Percentiles rank a stretch among this genome's conserved stretches.
Conservation (phyloP, 1,284 basidiomycete species). For the Erythrobasidium hasegawianum region DNA sequence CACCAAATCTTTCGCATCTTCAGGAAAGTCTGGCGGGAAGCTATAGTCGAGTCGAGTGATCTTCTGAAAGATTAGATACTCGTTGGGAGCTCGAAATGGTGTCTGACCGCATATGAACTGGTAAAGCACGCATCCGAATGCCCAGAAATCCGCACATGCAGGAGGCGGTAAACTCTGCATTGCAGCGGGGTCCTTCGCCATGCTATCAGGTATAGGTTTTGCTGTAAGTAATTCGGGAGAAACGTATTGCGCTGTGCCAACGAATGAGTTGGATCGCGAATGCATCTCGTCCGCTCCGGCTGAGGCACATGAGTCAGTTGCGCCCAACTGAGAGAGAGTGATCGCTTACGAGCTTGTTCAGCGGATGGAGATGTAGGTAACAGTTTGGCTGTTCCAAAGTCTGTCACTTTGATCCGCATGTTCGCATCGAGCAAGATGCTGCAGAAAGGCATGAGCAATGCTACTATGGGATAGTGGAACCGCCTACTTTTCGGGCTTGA, state of each 20-base stretch:
- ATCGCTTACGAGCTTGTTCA: not conserved
- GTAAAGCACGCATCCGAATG: conserved; percentile 57
- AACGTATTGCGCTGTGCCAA: conserved; percentile 94
- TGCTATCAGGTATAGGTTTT: conserved; percentile 51
- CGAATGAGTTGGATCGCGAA: conserved; percentile 69
- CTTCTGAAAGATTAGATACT: conserved; percentile 59
- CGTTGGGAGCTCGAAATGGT: conserved; percentile 57
- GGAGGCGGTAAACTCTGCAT: not conserved
- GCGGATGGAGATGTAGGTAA: conserved; percentile 21
- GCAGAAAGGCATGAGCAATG: not conserved
- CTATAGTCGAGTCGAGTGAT: conserved; percentile 55
- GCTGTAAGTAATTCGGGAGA: conserved; percentile 80
- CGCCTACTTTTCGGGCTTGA: conserved; percentile 79
- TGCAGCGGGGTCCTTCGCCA: not conserved
- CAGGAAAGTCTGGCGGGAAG: conserved; percentile 53
- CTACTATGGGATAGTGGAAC: not conserved
- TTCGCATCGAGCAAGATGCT: conserved; percentile 75
- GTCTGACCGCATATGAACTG: conserved; percentile 56
- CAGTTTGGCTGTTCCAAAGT: conserved; percentile 94
- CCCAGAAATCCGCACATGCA: conserved; percentile 56
- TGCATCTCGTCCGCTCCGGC: conserved; percentile 44
- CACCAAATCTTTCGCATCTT: conserved; percentile 52
- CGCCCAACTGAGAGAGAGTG: not conserved
- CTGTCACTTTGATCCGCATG: conserved; percentile 87
- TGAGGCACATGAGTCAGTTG: not conserved